phyloP scores from a whole-genome alignment of 2,329 filamentous ascomycete species.

The Biscogniauxia mediterranea region DNA sequence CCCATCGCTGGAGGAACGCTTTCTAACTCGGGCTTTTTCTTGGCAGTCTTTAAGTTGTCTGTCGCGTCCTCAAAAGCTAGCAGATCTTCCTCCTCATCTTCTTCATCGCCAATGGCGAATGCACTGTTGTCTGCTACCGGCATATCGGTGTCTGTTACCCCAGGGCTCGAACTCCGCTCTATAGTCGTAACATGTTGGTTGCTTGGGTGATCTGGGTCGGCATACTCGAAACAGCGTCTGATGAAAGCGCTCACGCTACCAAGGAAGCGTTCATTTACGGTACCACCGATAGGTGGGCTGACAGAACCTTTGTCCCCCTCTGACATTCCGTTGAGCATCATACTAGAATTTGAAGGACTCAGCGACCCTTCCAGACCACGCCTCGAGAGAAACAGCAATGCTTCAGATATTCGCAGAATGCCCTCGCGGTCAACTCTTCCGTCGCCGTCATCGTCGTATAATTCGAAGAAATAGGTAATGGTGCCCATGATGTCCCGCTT shows the following conservation, averaged over 20 bases:
- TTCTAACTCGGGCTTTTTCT: constrained; percentile 42
- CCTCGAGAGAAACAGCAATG: constrained; percentile 85
- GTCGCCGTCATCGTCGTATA: constrained; percentile 91
- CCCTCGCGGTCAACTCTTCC: constrained; percentile 93
- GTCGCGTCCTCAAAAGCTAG: constrained; percentile 55
- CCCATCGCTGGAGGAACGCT: constrained; percentile 33
- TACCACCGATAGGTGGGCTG: constrained; percentile 47
- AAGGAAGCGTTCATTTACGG: constrained; percentile 83
- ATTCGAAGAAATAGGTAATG: constrained; percentile 96
- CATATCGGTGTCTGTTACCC: constrained; percentile 24
- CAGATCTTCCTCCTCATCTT: constrained; percentile 55
- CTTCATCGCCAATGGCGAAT: constrained; percentile 71
- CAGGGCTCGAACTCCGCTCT: constrained; percentile 31
- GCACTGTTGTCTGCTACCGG: constrained; percentile 43
- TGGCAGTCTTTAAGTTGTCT: constrained; percentile 41
- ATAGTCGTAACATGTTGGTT: constrained; percentile 43
- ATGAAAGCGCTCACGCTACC: constrained; percentile 96
- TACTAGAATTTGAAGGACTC: constrained; percentile 60
- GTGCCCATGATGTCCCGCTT: constrained; percentile 95
- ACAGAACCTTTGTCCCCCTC: constrained; percentile 35
- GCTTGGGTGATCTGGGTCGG: constrained; percentile 80
- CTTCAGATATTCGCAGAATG: constrained; percentile 91
- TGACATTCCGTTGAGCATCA: constrained; percentile 48
- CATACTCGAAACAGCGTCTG: constrained; percentile 94
- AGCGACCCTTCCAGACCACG: constrained; percentile 77